Evolutionary conservation across 441 rosid genomes (phyloP).

Genomic region (Syzygium syzygioides): DNA sequence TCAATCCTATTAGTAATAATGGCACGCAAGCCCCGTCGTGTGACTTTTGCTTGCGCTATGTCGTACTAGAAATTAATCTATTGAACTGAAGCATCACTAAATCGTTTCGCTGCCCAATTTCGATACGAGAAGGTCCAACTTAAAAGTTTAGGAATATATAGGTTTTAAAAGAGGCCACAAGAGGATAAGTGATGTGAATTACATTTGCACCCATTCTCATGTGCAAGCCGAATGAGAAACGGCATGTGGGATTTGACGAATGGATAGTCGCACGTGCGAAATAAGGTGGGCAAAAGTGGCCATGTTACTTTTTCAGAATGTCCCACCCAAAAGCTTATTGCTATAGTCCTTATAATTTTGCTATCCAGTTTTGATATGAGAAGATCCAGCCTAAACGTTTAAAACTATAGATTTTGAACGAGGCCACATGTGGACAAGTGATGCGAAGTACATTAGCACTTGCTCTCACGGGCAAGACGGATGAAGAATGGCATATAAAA

Average conservation of each 20-base stretch:
- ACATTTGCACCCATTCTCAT: not conserved
- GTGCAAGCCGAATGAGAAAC: not conserved
- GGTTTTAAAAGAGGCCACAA: not conserved
- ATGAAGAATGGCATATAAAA: not conserved
- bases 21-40: not conserved
- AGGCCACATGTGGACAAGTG: not conserved
- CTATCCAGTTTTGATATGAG: not conserved
- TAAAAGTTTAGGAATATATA: not conserved
- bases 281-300: not conserved
- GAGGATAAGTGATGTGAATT: not conserved
- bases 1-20: not conserved
- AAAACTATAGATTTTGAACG: too few species aligned
- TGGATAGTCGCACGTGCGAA: not conserved
- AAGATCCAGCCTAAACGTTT: not conserved
- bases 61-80: not conserved
- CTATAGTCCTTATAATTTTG: not conserved
- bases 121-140: not conserved
- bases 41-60: not conserved
- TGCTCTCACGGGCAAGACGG: not conserved
- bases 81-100: not conserved
- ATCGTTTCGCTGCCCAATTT: not conserved
- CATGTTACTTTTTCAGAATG: rapidly evolving
- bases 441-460: not conserved
- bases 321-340: not conserved
- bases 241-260: not conserved